Percentiles rank a stretch among this genome's conserved stretches.
Conservation (phyloP, 495 filamentous ascomycete genomes). For the Polyplosphaeria fusca region DNA sequence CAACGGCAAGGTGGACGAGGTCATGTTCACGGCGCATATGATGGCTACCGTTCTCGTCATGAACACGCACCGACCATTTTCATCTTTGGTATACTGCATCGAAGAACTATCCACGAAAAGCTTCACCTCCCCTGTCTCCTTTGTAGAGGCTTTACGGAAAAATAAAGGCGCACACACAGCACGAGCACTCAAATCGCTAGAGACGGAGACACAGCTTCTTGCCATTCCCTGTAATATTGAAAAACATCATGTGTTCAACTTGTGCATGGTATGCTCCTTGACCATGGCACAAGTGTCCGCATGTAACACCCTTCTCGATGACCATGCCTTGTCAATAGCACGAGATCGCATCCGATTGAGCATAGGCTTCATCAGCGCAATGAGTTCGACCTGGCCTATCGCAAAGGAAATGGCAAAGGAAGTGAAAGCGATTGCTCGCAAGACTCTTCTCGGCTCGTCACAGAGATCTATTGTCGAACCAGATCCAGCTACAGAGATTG, state of each 20-base stretch:
- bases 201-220: slow-evolving; percentile 26
- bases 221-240: slow-evolving; percentile 18
- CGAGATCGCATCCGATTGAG: slow-evolving; percentile 25
- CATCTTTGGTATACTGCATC: slow-evolving; percentile 15
- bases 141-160: slow-evolving; percentile 5
- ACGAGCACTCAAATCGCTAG: slow-evolving; percentile 23
- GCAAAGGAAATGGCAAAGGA: slow-evolving; percentile 18
- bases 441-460: slow-evolving; percentile 3
- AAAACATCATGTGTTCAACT: slow-evolving; percentile 8
- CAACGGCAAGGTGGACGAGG: slow-evolving; percentile 26
- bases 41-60: slow-evolving; percentile 3
- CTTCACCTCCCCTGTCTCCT: slow-evolving; percentile 17
- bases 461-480: background rate
- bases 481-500: slow-evolving; percentile 11
- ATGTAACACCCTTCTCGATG: slow-evolving; percentile 24
- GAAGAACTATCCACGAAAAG: slow-evolving; percentile 17
- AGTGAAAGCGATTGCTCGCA: slow-evolving; percentile 5
- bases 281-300: slow-evolving; percentile 23
- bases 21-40: slow-evolving; percentile 28
- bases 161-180: slow-evolving; percentile 14
- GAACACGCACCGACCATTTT: slow-evolving; percentile 25
- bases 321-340: slow-evolving; percentile 22
- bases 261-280: slow-evolving; percentile 12
- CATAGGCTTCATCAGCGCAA: slow-evolving; percentile 21
- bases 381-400: slow-evolving; percentile 20